These are phyloP conservation scores for Termitomyces sp. DNA, from an alignment of 768 basidiomycete species.

Conservation along the genomic window DNA sequence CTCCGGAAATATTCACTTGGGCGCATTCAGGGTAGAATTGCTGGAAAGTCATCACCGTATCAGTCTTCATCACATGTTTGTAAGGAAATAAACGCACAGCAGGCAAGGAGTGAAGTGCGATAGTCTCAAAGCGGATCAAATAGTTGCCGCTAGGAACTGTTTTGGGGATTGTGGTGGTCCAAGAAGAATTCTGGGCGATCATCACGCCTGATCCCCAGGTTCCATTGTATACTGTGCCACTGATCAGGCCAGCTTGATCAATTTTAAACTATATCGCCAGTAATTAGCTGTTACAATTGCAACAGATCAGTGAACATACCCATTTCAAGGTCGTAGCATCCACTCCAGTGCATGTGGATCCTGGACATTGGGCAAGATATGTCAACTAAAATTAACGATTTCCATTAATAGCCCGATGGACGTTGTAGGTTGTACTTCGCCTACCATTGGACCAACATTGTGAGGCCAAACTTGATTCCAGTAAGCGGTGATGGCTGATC, in stretches of 20 bases:
- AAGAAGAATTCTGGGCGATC: slow-evolving; percentile 38
- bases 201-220: slow-evolving; percentile 39
- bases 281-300: not conserved
- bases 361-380: slow-evolving; percentile 42
- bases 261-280: slow-evolving; percentile 34
- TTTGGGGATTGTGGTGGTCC: slow-evolving; percentile 40
- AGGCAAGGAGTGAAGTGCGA: slow-evolving; percentile 44
- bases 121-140: slow-evolving; percentile 45
- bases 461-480: slow-evolving; percentile 45
- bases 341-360: slow-evolving; percentile 34
- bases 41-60: slow-evolving; percentile 14
- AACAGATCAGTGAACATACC: slow-evolving; percentile 20
- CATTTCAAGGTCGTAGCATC: slow-evolving; percentile 34
- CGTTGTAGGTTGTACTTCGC: not conserved
- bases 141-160: slow-evolving; percentile 39
- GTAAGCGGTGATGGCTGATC: slow-evolving; percentile 35
- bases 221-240: slow-evolving; percentile 33
- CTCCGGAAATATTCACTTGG: slow-evolving; percentile 36
- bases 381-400: slow-evolving; percentile 24
- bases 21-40: slow-evolving; percentile 69
- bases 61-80: not conserved
- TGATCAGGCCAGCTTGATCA: slow-evolving; percentile 40
- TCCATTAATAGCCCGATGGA: not conserved
- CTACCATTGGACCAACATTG: slow-evolving; percentile 37
- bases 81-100: slow-evolving; percentile 30